These are phyloP conservation scores for Arxiozyma telluris DNA, from an alignment of 1,139 yeast genomes.

Conservation along the genomic window DNA sequence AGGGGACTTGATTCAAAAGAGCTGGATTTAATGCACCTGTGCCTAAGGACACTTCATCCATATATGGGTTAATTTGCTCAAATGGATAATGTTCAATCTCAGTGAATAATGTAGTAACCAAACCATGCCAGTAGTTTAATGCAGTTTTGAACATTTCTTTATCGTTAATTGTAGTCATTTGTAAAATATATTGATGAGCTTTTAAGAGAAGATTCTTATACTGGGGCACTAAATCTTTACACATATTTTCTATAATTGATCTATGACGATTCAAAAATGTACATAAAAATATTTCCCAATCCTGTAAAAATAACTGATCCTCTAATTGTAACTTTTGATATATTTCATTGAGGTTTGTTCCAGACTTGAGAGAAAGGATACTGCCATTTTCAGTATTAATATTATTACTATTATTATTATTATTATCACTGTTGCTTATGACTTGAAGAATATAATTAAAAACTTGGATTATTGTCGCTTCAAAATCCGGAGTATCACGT, in stretches of 20 bases:
- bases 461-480: constrained; percentile 47
- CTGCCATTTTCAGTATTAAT: not conserved
- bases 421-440: constrained; percentile 33
- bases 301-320: constrained; percentile 89
- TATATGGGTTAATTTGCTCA: constrained; percentile 21
- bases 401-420: constrained; percentile 19
- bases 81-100: constrained; percentile 77
- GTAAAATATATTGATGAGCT: constrained; percentile 52
- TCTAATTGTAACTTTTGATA: constrained; percentile 65
- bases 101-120: constrained; percentile 68
- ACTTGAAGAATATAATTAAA: constrained; percentile 65
- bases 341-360: constrained; percentile 58
- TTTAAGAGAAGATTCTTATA: constrained; percentile 35
- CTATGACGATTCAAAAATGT: constrained; percentile 74
- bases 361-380: constrained; percentile 53
- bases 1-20: constrained; percentile 58
- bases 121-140: constrained; percentile 83
- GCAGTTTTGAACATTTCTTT: constrained; percentile 90
- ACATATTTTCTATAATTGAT: constrained; percentile 47
- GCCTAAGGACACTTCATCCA: constrained; percentile 37
- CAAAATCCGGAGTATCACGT: constrained; percentile 42
- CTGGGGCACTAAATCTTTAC: constrained; percentile 38
- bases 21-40: constrained; percentile 86
- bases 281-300: constrained; percentile 82
- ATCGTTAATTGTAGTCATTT: constrained; percentile 81